Evolutionary conservation across 2,329 filamentous ascomycete species (phyloP).

Genomic region (Clarireedia hainanense): DNA sequence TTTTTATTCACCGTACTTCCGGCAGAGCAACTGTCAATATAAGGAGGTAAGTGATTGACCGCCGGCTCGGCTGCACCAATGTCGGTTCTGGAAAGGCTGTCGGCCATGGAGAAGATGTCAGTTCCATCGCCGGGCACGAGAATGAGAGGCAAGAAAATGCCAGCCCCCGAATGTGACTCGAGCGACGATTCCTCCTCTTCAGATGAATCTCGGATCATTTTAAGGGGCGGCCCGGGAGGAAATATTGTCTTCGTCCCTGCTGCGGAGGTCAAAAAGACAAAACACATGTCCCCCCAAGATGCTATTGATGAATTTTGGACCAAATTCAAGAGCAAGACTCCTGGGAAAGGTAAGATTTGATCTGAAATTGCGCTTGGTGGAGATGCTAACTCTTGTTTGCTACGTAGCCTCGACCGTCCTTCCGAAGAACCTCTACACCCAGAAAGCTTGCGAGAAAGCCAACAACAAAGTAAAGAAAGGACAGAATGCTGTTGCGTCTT

Average conservation of each 20-base stretch:
- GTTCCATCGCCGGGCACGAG: not conserved
- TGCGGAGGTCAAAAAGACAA: conserved; percentile 28
- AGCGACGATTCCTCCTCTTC: not conserved
- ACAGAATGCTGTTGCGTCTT: conserved; percentile 56
- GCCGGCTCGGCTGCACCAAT: too few relatives aligned
- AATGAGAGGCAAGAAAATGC: not conserved
- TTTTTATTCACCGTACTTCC: too few relatives aligned
- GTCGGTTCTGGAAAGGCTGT: not conserved
- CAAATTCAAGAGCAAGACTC: conserved; percentile 61
- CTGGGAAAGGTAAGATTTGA: conserved; percentile 51
- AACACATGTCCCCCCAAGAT: conserved; percentile 56
- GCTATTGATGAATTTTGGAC: conserved; percentile 66
- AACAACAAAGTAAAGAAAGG: conserved; percentile 46
- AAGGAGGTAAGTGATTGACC: too few relatives aligned
- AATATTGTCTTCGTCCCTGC: conserved; percentile 1
- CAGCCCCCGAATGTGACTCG: not conserved
- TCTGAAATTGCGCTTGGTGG: not conserved
- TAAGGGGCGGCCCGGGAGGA: not conserved
- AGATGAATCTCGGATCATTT: not conserved
- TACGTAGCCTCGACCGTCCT: conserved; percentile 56
- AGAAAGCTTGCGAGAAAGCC: conserved; percentile 48
- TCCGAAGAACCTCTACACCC: conserved; percentile 58
- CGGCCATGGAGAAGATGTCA: not conserved
- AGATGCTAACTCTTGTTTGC: not conserved
- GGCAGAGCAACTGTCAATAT: too few relatives aligned